Evolutionary conservation across 2,329 filamentous ascomycete genomes (phyloP).

Genomic region (Epichloe coenophiala): DNA sequence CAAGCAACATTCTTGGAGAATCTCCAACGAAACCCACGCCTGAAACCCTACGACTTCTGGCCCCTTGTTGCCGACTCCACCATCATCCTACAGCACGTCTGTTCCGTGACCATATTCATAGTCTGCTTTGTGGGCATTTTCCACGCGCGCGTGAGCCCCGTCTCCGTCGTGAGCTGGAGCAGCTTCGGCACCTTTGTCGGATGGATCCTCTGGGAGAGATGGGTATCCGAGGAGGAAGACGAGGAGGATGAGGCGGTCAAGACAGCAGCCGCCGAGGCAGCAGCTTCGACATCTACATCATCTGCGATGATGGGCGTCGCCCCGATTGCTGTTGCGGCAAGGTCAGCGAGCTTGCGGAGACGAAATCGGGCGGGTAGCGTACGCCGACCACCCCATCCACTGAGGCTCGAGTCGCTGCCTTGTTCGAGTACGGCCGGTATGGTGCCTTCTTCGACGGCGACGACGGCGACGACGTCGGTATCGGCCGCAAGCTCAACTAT

Average conservation of each 20-base stretch:
- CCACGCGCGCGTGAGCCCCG: constrained; percentile 72
- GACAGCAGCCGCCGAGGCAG: constrained; percentile 14
- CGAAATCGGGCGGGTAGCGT: constrained; percentile 24
- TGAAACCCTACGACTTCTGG: constrained; percentile 97
- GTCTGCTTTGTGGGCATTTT: constrained; percentile 89
- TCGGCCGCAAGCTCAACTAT: constrained; percentile 34
- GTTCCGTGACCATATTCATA: constrained; percentile 85
- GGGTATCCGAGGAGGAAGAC: constrained; percentile 61
- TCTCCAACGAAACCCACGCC: constrained; percentile 81
- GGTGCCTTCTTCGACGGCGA: constrained; percentile 13
- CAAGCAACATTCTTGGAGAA: constrained; percentile 93
- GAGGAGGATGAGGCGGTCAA: constrained; percentile 28
- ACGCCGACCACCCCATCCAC: constrained; percentile 19
- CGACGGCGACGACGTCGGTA: constrained; percentile 3
- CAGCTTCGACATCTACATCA: neutral
- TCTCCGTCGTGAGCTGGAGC: constrained; percentile 77
- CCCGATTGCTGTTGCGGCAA: constrained; percentile 3
- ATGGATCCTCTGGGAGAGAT: constrained; percentile 85
- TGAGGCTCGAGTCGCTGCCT: constrained; percentile 15
- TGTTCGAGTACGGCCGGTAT: constrained; percentile 8
- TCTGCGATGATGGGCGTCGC: neutral
- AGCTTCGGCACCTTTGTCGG: constrained; percentile 72
- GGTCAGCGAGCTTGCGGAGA: constrained; percentile 21
- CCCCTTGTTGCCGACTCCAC: constrained; percentile 88
- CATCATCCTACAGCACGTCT: constrained; percentile 93